Evolutionary conservation across 345 rosid species (phyloP).

Genomic region (Eucalyptus victrix): DNA sequence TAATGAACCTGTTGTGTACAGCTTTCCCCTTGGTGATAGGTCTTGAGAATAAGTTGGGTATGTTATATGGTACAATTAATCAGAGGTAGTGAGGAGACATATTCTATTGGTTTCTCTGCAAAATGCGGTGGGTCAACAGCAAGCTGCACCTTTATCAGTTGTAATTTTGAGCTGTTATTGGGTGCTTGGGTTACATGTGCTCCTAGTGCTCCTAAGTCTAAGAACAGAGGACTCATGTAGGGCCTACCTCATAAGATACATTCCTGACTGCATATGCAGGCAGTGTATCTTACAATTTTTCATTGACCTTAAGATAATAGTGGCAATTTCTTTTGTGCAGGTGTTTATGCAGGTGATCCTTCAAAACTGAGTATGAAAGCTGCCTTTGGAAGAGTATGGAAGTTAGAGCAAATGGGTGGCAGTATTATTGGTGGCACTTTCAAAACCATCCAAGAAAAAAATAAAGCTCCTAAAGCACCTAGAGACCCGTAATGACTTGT

Average conservation of each 20-base stretch:
- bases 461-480: conserved; percentile 42
- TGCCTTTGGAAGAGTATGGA: conserved; percentile 97
- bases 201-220: neutral
- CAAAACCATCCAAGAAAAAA: conserved; percentile 75
- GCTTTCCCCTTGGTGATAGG: neutral
- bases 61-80: neutral
- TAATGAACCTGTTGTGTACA: neutral
- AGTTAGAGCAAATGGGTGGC: conserved; percentile 78
- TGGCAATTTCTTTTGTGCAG: conserved; percentile 12
- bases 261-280: neutral
- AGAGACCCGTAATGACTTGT: conserved; percentile 62
- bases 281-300: neutral
- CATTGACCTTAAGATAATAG: neutral
- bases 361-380: conserved; percentile 90
- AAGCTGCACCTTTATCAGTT: neutral
- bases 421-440: conserved; percentile 80
- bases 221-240: neutral
- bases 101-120: neutral
- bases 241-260: neutral
- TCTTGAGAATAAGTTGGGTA: neutral
- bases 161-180: neutral
- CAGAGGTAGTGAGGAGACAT: neutral
- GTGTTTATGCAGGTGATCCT: conserved; percentile 96
- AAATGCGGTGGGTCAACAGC: neutral
- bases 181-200: neutral